phyloP scores from a whole-genome alignment of 2,329 filamentous ascomycete species.

The Pseudogymnoascus sp. region DNA sequence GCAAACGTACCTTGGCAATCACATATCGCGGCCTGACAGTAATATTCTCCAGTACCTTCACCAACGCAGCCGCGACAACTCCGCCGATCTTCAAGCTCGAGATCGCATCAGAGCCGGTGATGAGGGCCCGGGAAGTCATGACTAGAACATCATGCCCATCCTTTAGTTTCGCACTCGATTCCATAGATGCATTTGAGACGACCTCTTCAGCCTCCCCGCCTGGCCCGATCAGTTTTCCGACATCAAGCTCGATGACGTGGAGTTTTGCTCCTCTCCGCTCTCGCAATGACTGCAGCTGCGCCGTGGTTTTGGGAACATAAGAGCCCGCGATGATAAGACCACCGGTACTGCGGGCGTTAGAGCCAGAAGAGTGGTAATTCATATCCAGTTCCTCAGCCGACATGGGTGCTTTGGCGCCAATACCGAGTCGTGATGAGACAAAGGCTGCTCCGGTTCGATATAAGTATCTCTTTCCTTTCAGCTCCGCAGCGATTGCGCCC shows the following conservation, averaged over 20 bases:
- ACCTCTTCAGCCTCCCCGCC: slow-evolving; percentile 18
- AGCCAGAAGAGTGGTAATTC: slow-evolving; percentile 11
- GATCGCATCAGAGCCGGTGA: slow-evolving; percentile 41
- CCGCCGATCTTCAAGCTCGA: slow-evolving; percentile 47
- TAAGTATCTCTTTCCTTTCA: slow-evolving; percentile 29
- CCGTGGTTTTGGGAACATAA: slow-evolving; percentile 52
- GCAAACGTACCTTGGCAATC: slow-evolving; percentile 40
- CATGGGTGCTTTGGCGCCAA: slow-evolving; percentile 43
- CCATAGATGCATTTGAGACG: slow-evolving; percentile 26
- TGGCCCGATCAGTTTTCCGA: slow-evolving; percentile 32
- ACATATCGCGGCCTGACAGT: slow-evolving; percentile 45
- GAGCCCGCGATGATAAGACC: slow-evolving; percentile 48
- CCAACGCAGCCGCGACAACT: slow-evolving; percentile 42
- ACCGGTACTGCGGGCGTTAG: slow-evolving; percentile 29
- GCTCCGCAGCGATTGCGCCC: slow-evolving; percentile 32
- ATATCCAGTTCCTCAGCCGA: slow-evolving; percentile 37
- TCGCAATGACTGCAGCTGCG: slow-evolving; percentile 40
- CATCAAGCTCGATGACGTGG: slow-evolving; percentile 39
- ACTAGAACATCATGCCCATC: slow-evolving; percentile 45
- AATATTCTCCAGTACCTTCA: slow-evolving; percentile 40
- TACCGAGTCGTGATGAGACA: slow-evolving; percentile 42
- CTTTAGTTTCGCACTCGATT: slow-evolving; percentile 33
- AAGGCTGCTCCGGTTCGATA: slow-evolving; percentile 37
- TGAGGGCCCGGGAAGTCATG: slow-evolving; percentile 49
- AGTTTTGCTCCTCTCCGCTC: slow-evolving; percentile 34